A percentile compares a stretch with the other conserved stretches of the same genome.
Conservation (phyloP, 1,139 yeast species). For the Pichiaceae sp. region DNA sequence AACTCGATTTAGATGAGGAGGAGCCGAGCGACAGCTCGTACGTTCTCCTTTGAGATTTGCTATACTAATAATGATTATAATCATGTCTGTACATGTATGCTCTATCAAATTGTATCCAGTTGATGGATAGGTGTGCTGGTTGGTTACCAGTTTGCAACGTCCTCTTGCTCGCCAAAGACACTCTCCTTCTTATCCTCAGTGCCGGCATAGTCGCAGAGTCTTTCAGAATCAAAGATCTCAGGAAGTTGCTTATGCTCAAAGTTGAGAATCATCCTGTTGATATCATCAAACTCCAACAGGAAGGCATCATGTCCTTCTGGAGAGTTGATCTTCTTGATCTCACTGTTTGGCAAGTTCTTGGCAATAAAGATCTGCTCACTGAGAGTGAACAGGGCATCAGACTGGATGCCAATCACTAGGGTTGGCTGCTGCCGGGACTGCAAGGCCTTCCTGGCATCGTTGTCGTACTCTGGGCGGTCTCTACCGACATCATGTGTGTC, state of each 20-base stretch:
- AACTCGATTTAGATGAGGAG: background rate
- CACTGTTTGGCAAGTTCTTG: slow-evolving; percentile 60
- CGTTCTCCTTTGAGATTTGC: too few relatives aligned
- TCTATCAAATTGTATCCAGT: too few relatives aligned
- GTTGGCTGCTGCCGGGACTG: slow-evolving; percentile 61
- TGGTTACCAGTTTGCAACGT: slow-evolving; percentile 78
- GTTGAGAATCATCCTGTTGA: slow-evolving; percentile 59
- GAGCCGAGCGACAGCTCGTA: background rate
- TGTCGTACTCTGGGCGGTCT: slow-evolving; percentile 49
- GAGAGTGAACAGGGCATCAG: slow-evolving; percentile 89
- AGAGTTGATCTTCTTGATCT: slow-evolving; percentile 64
- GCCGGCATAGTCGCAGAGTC: slow-evolving; percentile 46
- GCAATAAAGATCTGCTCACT: slow-evolving; percentile 86
- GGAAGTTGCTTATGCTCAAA: slow-evolving; percentile 54
- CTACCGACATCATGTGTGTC: slow-evolving; percentile 94
- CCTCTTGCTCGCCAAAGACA: slow-evolving; percentile 94
- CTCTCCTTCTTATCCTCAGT: slow-evolving; percentile 47
- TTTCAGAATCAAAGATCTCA: slow-evolving; percentile 46
- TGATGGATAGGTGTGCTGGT: too few relatives aligned
- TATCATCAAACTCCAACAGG: slow-evolving; percentile 75
- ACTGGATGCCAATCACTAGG: slow-evolving; percentile 76
- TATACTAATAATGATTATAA: too few relatives aligned
- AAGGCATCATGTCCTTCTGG: slow-evolving; percentile 99
- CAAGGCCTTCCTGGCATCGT: slow-evolving; percentile 41
- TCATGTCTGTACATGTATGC: too few relatives aligned